Base-by-base conservation (phyloP, 1,284 basidiomycete genomes). In the Fistulina hepatica region DNA sequence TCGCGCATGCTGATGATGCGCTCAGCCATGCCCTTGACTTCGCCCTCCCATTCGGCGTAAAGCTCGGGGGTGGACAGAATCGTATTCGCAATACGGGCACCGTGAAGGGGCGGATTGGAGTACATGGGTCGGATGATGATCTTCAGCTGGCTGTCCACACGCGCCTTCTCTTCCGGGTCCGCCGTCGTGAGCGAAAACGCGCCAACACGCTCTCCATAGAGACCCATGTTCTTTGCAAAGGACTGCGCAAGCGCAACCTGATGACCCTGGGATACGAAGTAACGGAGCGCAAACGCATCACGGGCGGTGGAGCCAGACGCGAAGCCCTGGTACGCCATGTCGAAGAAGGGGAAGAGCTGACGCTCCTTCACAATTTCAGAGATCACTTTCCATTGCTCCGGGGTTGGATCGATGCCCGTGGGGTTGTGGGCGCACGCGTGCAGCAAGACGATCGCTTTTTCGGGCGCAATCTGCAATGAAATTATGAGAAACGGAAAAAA, bases 201-300 rank as follows among this genome's bases (percentile, higher is more conserved):
- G 15, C 93, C 93, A 42, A 90, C 88, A 56, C 93, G 88, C 64
- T 97, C 93, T 48, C 93, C 95, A 60, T 98, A 98, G 26, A 98
- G 73, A 44, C 95, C 94, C 74, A 97, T 94, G 71, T 98, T 99
- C 74, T 99, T 99, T 39, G 95, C 95, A 61, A 97, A 99, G 38
- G 88, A 92, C 63, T 99, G 95, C 44, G 81, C 69, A 33, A 92
- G 73, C 11, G 88, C 83, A 47, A 92, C 64, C 53, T 88, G 82
- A 63, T 92, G 89, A 27, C 89, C 88, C 58, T 90, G 67, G 33
- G 78, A 67, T 39, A 95, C 88, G 63, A 99, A 98, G 67, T 95
- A 78, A 46, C 95, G 85, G 41, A 97, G 79, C 21, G 94, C 89
- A 59, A 85, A 94, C 5, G 95, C 95, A 54, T 99, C 95, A 38